Evolutionary conservation across 2,329 filamentous ascomycete species (phyloP).

Genomic region (Cladophialophora bantiana): DNA sequence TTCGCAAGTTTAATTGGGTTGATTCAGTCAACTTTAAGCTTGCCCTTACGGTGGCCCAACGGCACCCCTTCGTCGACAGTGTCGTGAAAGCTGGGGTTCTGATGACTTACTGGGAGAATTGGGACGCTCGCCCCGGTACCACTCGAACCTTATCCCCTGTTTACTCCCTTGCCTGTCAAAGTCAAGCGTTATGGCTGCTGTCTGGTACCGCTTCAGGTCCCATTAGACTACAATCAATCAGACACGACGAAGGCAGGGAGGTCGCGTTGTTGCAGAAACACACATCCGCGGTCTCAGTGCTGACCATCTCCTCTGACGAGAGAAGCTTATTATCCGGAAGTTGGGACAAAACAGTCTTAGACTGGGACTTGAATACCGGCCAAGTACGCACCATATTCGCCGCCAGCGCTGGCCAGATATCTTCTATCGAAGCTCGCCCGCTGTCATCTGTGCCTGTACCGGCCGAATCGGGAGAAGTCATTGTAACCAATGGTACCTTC

Average conservation of each 20-base stretch:
- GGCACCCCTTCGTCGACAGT: conserved; percentile 95
- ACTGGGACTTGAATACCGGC: conserved; percentile 94
- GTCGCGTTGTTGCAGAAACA: conserved; percentile 83
- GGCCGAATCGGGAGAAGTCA: conserved; percentile 67
- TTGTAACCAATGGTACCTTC: conserved; percentile 70
- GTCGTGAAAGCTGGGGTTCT: conserved; percentile 94
- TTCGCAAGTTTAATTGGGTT: conserved; percentile 94
- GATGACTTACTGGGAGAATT: conserved; percentile 98
- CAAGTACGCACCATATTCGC: conserved; percentile 77
- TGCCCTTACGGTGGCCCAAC: conserved; percentile 90
- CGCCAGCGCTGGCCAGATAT: conserved; percentile 82
- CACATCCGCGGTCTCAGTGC: conserved; percentile 87
- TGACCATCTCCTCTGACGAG: conserved; percentile 84
- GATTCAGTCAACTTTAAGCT: conserved; percentile 95
- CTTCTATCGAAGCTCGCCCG: conserved; percentile 83
- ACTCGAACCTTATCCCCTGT: conserved; percentile 70
- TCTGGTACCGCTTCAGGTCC: conserved; percentile 88
- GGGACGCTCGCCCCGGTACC: conserved; percentile 66
- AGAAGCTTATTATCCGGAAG: conserved; percentile 86
- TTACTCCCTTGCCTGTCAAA: conserved; percentile 91
- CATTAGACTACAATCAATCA: conserved; percentile 91
- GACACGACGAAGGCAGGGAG: conserved; percentile 91
- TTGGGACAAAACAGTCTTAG: conserved; percentile 93
- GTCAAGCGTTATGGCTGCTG: conserved; percentile 87
- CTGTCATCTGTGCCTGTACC: conserved; percentile 77